Evolutionary conservation across 768 basidiomycete genomes (phyloP), one percentile per base, ranked within the genome.

Genomic region (Gloeopeniophorella convolvens): DNA sequence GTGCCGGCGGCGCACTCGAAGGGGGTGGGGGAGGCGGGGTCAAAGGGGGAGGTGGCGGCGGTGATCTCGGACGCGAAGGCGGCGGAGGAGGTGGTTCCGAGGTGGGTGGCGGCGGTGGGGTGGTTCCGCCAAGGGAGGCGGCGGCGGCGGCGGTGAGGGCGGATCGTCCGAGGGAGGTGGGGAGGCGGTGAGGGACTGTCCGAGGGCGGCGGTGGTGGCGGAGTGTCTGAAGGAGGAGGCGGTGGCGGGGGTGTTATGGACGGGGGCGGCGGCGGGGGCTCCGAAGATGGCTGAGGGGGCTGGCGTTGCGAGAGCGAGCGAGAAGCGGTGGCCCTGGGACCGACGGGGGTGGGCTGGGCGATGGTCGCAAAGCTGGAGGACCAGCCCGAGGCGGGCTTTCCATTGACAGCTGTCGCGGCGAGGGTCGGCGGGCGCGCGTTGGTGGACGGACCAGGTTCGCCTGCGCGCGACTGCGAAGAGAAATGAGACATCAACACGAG

Each of bases 61-160:
- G 39, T 18, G 59, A 55, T 15, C 56, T 62, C 20, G 54, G 55
- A 5, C 59, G 63, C 12, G 54, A 62, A 40, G 62, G 64, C 1
- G 66, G 53, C 43, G 62, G 58, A 24, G 64, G 48, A 26, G 62
- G 60, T 28, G 55, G 55, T 20, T 59, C 55, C 8, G 64, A 54
- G 7, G 66, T 52, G n/a, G n/a, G n/a, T n/a, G n/a, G n/a, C n/a
- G n/a, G n/a, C n/a, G n/a, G n/a, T n/a, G n/a, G n/a, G n/a, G n/a
- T n/a, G n/a, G n/a, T n/a, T n/a, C n/a, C n/a, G n/a, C n/a, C n/a
- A n/a, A n/a, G 4, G 66, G 68, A 10, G 67, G 68, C 0, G 66
- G 66, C 0, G 69, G 68, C 0, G 71, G 72, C 0, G 60, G 0
- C 60, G 60, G 61, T 1, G 63, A 59, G 1, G 62, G 59, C 3